phyloP scores from a whole-genome alignment of 768 basidiomycete genomes.

The Phaeolepiota aurea region DNA sequence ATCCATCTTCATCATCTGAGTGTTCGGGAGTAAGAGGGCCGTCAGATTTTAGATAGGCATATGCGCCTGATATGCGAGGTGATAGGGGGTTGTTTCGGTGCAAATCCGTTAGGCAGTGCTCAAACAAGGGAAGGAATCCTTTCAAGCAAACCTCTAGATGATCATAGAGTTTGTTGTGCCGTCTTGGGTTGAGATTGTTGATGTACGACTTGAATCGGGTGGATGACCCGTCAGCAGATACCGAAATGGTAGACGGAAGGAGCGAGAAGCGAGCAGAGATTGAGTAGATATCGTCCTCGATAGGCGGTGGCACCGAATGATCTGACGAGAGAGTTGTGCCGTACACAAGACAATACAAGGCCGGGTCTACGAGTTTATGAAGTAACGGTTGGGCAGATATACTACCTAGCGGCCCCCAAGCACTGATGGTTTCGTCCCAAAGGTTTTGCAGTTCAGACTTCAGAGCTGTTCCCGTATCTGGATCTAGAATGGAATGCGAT shows the following conservation, averaged over 20 bases:
- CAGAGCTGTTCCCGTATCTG: slow-evolving; percentile 8
- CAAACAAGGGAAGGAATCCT: slow-evolving; percentile 38
- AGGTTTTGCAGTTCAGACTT: slow-evolving; percentile 15
- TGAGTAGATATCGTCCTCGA: slow-evolving; percentile 25
- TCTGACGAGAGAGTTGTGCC: slow-evolving; percentile 26
- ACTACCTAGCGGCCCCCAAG: not conserved
- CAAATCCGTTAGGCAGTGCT: slow-evolving; percentile 42
- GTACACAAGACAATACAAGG: slow-evolving; percentile 29
- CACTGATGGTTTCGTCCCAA: slow-evolving; percentile 3
- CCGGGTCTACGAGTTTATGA: slow-evolving; percentile 30
- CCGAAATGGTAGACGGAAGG: slow-evolving; percentile 35
- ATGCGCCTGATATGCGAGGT: slow-evolving; percentile 33
- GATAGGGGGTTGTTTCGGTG: slow-evolving; percentile 37
- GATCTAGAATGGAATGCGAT: slow-evolving; percentile 18
- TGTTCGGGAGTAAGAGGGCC: slow-evolving; percentile 40
- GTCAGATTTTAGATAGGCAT: slow-evolving; percentile 34
- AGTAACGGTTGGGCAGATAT: slow-evolving; percentile 10
- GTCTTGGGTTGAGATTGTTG: slow-evolving; percentile 38
- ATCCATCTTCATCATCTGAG: slow-evolving; percentile 41
- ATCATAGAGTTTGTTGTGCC: slow-evolving; percentile 18
- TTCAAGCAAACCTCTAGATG: slow-evolving; percentile 24
- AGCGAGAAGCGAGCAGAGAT: slow-evolving; percentile 29
- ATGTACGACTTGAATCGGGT: slow-evolving; percentile 39
- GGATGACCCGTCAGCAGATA: slow-evolving; percentile 21
- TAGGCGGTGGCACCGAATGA: slow-evolving; percentile 15